These are phyloP conservation scores for Ligustrum vulgare DNA, from an alignment of 257 asterid species.

Conservation along the genomic window DNA sequence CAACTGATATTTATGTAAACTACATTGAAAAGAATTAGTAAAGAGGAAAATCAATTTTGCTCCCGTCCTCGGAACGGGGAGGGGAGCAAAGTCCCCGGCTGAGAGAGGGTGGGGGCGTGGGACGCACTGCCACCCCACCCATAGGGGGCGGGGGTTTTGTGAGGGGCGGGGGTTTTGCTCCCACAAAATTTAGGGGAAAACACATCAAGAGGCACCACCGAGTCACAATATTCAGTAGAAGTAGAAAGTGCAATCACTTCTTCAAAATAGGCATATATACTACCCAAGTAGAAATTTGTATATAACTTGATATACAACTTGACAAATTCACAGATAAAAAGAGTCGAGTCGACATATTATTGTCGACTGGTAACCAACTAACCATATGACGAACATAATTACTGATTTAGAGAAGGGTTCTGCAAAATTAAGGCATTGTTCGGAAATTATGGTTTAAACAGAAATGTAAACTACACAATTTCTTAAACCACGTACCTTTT, in stretches of 20 bases:
- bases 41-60: too few species aligned
- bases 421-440: too few species aligned
- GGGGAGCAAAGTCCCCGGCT: too few species aligned
- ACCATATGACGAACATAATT: background rate
- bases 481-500: too few species aligned
- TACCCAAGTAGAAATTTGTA: background rate
- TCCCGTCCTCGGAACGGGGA: too few species aligned
- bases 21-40: background rate
- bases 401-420: background rate
- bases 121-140: too few species aligned
- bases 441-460: too few species aligned
- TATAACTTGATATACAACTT: background rate
- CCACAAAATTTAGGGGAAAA: too few species aligned
- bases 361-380: background rate
- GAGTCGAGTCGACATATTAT: background rate
- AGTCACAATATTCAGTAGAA: background rate
- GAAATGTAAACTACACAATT: too few species aligned
- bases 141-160: too few species aligned
- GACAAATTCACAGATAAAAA: background rate
- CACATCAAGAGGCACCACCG: background rate
- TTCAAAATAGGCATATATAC: background rate
- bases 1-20: background rate
- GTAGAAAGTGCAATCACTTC: background rate
- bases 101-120: too few species aligned
- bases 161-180: too few species aligned